phyloP scores from a whole-genome alignment of 768 basidiomycete species.

The Macrolepiota dolichaula region DNA sequence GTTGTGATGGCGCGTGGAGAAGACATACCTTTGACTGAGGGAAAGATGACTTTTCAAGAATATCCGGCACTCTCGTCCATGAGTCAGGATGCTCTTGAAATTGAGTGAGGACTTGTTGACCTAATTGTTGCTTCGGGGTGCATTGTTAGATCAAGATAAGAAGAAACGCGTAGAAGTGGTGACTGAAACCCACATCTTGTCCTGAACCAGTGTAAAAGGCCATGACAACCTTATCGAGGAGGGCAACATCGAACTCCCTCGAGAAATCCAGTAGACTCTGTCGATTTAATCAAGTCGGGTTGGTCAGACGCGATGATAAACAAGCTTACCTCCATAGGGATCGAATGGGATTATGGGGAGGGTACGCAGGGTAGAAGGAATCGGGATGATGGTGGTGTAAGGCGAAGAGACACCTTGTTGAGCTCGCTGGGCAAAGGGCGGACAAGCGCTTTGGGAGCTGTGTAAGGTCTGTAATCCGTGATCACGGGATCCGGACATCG shows the following conservation, averaged over 20 bases:
- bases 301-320: constrained; percentile 10
- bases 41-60: constrained; percentile 81
- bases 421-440: constrained; percentile 41
- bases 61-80: constrained; percentile 95
- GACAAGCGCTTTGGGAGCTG: constrained; percentile 21
- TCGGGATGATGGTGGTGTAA: constrained; percentile 17
- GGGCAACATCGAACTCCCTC: constrained; percentile 86
- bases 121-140: constrained; percentile 78
- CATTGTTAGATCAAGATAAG: constrained; percentile 23
- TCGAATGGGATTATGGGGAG: constrained; percentile 15
- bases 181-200: constrained; percentile 58
- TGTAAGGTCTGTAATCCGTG: constrained; percentile 14
- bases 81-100: constrained; percentile 95
- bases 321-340: constrained; percentile 46
- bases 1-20: constrained; percentile 2
- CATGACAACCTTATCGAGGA: constrained; percentile 92
- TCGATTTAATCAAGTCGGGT: constrained; percentile 1
- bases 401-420: constrained; percentile 18
- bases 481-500: constrained; percentile 22
- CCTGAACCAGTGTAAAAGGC: constrained; percentile 87
- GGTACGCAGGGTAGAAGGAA: constrained; percentile 13
- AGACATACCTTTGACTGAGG: constrained; percentile 76
- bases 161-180: constrained; percentile 11
- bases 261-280: constrained; percentile 92
- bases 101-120: constrained; percentile 91